Base-by-base conservation (phyloP, 345 rosid genomes). In the Salix koriyanagi region DNA sequence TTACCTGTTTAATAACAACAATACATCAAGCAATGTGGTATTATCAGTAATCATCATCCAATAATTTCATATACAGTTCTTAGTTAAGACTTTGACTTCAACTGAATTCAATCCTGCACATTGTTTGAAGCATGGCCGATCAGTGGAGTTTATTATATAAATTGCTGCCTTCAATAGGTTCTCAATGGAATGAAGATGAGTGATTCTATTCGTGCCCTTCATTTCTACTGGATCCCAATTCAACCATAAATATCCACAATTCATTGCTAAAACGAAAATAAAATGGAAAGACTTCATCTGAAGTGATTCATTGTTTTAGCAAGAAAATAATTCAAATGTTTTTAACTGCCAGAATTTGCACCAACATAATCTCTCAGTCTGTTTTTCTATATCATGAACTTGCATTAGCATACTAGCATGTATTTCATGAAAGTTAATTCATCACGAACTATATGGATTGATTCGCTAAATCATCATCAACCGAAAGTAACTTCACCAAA, bases 1-100 rank as follows among this genome's bases (percentile, higher is more conserved):
- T 80, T 60, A 91, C 89, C 97, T 93, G 88, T 13, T 75, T 42
- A 58, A 62, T 80, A 41, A 69, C 39, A 23, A 4, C 14, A 10
- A 70, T 54, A 48, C 11, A 25, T 65, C 41, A 28, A 72, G 16
- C 13, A 56, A 9, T 7, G 44, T 56, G 62, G 62, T 56, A 12
- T n/a, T 56, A 67, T 10, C 73, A 70, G 7, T 1, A 8, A 9
- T 3, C 42, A 9, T 71, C 32, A 50, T 10, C 62, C 26, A 52
- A 54, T 25, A 6, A 52, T 3, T 52, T 30, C 13, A 54, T 15
- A 9, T 7, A 39, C 11, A 39, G 4, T 54, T 44, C 50, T 13
- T 13, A 44, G 50, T 0, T 54, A 54, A 54, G 61, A 6, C 25
- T 21, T 54, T 54, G 26, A 54, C n/a, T 26, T 8, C 25, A 5